A percentile compares a stretch with the other conserved stretches of the same genome.
phyloP scores from a whole-genome alignment of 164 flowering plant genomes.

The Stephania cephalantha region DNA sequence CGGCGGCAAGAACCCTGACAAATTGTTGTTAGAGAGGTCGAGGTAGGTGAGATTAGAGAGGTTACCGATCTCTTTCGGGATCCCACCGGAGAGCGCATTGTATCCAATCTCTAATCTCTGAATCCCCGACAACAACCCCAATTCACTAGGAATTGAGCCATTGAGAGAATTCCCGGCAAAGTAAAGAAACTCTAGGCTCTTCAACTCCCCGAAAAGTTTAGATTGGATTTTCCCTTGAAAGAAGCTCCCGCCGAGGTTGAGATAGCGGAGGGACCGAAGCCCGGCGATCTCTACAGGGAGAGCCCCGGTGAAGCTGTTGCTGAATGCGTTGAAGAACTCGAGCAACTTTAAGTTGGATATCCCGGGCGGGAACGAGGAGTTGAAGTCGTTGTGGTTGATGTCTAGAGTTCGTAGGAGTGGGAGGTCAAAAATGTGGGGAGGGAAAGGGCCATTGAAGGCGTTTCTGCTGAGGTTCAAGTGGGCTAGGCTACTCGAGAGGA shows the following conservation, averaged over 20 bases:
- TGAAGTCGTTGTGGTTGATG: slow-evolving; percentile 71
- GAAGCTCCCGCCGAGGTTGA: slow-evolving; percentile 93
- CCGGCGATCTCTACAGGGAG: slow-evolving; percentile 47
- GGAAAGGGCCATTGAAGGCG: slow-evolving; percentile 58
- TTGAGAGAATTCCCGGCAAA: slow-evolving; percentile 58
- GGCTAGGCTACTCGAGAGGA: slow-evolving; percentile 31
- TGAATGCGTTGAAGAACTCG: slow-evolving; percentile 51
- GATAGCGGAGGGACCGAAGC: slow-evolving; percentile 45
- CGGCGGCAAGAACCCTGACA: neutral
- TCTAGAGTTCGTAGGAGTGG: slow-evolving; percentile 48
- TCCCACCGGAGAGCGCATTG: slow-evolving; percentile 38
- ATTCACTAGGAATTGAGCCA: slow-evolving; percentile 55
- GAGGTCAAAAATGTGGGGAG: slow-evolving; percentile 43
- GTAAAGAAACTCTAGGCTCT: slow-evolving; percentile 41
- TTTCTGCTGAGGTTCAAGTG: slow-evolving; percentile 71
- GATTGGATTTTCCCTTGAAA: slow-evolving; percentile 63
- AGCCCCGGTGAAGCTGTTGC: slow-evolving; percentile 77
- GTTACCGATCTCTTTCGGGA: slow-evolving; percentile 8
- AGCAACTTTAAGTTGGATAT: slow-evolving; percentile 52
- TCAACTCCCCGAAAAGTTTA: slow-evolving; percentile 37
- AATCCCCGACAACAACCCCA: slow-evolving; percentile 40
- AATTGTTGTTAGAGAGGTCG: neutral
- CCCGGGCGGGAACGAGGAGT: slow-evolving; percentile 58
- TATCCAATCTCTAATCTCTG: slow-evolving; percentile 82
- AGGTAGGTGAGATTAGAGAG: neutral